A percentile compares a stretch with the other conserved stretches of the same genome.
phyloP scores from a whole-genome alignment of 192 early-diverging fungal genomes.

The Chytriomyces confervae region DNA sequence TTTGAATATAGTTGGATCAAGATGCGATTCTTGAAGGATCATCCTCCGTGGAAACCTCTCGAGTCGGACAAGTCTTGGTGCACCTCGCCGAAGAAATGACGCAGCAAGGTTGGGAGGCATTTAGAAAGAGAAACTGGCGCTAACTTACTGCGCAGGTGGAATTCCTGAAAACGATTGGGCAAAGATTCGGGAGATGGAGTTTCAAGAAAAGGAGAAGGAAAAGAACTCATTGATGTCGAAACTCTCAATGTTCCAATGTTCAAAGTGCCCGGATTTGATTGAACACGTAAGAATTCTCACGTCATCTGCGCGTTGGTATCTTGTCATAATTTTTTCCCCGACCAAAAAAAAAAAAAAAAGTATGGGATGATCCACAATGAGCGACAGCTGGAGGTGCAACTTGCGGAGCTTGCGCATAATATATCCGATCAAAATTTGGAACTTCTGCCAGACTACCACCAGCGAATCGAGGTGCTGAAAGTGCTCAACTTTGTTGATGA shows the following conservation, averaged over 20 bases:
- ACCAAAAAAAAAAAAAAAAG: conserved; percentile 26
- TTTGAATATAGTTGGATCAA: conserved; percentile 10
- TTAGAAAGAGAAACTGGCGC: background rate
- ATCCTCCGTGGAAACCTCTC: background rate
- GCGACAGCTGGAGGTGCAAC: conserved; percentile 66
- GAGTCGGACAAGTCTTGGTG: conserved; percentile 12
- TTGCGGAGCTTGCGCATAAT: conserved; percentile 75
- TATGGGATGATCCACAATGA: conserved; percentile 63
- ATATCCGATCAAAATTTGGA: conserved; percentile 94
- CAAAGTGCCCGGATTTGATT: conserved; percentile 75
- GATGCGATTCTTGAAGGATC: conserved; percentile 27
- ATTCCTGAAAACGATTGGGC: conserved; percentile 80
- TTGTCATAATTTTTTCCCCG: background rate
- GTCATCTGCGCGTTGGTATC: conserved; percentile 4
- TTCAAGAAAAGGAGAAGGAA: conserved; percentile 74
- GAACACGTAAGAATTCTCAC: conserved; percentile 66
- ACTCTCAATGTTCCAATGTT: conserved; percentile 69
- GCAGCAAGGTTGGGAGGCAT: conserved; percentile 11
- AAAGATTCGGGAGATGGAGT: conserved; percentile 87
- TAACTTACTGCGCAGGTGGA: conserved; percentile 25
- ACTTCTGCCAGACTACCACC: conserved; percentile 90
- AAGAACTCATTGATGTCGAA: conserved; percentile 59
- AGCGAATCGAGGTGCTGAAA: conserved; percentile 85
- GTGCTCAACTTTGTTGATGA: conserved; percentile 82
- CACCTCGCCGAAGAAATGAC: conserved; percentile 39